Evolutionary conservation across 139 green algal genomes (phyloP).

Genomic region (Chlorella sorokiniana): DNA sequence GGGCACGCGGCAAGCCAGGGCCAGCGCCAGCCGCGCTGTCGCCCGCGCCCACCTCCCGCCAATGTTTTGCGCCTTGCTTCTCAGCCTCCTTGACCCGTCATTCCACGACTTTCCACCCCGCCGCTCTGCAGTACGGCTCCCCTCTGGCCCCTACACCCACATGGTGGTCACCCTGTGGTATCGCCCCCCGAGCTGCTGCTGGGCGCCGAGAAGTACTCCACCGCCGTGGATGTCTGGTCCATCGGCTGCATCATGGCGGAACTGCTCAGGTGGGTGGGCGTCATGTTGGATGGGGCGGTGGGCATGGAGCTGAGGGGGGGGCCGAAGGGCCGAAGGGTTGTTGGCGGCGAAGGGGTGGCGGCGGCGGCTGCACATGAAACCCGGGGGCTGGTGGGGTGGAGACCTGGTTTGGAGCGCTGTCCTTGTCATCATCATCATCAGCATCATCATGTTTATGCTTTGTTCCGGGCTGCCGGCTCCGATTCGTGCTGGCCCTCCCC

Average conservation of each 20-base stretch:
- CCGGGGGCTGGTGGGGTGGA: too few species aligned
- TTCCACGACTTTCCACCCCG: background rate
- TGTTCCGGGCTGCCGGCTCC: too few species aligned
- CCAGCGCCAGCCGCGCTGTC: too few species aligned
- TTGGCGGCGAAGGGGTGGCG: too few species aligned
- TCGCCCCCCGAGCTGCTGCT: slow-evolving; percentile 88
- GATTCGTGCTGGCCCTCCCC: background rate
- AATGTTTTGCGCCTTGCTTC: background rate
- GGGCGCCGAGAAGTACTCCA: slow-evolving; percentile 76
- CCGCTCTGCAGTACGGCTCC: slow-evolving; percentile 59
- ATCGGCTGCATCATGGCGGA: slow-evolving; percentile 94
- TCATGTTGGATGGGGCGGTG: slow-evolving; percentile 44
- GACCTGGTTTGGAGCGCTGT: too few species aligned
- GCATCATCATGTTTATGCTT: too few species aligned
- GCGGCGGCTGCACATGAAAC: too few species aligned
- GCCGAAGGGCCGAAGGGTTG: too few species aligned
- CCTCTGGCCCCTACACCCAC: slow-evolving; percentile 74
- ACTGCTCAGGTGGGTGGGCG: slow-evolving; percentile 65
- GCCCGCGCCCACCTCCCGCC: too few species aligned
- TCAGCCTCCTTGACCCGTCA: background rate
- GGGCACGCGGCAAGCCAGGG: too few species aligned
- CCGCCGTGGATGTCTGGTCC: slow-evolving; percentile 89
- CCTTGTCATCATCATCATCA: too few species aligned
- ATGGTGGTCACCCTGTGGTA: slow-evolving; percentile 87
- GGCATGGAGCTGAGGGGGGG: too few species aligned